These are phyloP conservation scores for Talaromyces wortmannii DNA, from an alignment of 495 filamentous ascomycete species.

Conservation along the genomic window DNA sequence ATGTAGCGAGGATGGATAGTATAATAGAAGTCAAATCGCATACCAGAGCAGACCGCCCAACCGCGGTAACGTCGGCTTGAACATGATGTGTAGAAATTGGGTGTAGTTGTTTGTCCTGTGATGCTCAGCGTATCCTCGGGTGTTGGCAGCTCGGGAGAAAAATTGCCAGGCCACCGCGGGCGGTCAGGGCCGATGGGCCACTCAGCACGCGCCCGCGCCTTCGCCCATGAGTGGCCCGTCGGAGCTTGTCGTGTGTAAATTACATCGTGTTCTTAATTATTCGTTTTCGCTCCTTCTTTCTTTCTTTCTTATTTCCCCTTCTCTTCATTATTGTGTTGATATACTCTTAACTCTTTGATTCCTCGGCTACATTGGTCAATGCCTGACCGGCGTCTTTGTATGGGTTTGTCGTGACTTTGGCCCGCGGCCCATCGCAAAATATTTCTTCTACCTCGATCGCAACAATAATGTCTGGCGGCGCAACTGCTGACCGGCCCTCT, in stretches of 20 bases:
- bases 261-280: neutral
- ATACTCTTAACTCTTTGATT: neutral
- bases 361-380: neutral
- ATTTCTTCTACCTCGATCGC: neutral
- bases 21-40: conserved; percentile 4
- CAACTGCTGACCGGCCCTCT: conserved; percentile 35
- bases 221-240: conserved; percentile 1
- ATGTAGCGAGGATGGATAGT: too few relatives aligned
- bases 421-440: conserved; percentile 12
- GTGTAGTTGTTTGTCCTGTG: neutral
- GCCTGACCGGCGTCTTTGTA: neutral
- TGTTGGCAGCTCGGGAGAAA: neutral
- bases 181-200: too few relatives aligned
- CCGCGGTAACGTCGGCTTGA: conserved; percentile 69
- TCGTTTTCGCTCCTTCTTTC: neutral
- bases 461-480: conserved; percentile 25
- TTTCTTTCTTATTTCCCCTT: conserved; percentile 2
- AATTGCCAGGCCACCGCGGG: too few relatives aligned
- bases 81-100: conserved; percentile 27
- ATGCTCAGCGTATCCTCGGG: too few relatives aligned
- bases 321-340: neutral
- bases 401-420: neutral
- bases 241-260: neutral
- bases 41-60: conserved; percentile 83
- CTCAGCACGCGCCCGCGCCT: too few relatives aligned